phyloP scores from a whole-genome alignment of 1,139 yeast genomes.

The Nakaseomyces sp. region DNA sequence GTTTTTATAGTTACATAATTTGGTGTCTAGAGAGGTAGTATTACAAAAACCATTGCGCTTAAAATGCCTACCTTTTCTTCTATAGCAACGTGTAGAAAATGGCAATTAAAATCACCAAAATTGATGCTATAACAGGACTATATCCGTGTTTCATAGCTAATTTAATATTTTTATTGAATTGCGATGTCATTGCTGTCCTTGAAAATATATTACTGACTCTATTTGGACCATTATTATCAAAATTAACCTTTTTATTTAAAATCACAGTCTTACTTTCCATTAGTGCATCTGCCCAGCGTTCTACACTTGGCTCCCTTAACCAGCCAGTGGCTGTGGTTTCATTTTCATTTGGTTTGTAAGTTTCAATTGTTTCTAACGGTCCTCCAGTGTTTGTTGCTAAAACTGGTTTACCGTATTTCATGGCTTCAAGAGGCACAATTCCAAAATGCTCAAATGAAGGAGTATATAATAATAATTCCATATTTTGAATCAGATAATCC shows the following conservation, averaged over 20 bases:
- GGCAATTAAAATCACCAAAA: constrained; percentile 6
- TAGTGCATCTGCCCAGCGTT: constrained; percentile 58
- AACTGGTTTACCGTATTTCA: constrained; percentile 76
- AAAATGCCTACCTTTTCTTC: too few species aligned
- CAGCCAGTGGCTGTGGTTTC: constrained; percentile 66
- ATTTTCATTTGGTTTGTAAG: constrained; percentile 32
- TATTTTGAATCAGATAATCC: constrained; percentile 48
- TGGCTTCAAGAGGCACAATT: constrained; percentile 92
- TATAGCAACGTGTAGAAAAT: constrained; percentile 14
- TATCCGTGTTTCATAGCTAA: constrained; percentile 15
- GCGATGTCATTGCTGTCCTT: constrained; percentile 50
- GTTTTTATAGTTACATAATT: too few species aligned
- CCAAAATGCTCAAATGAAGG: constrained; percentile 95
- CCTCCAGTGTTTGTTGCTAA: constrained; percentile 88
- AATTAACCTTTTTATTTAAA: constrained; percentile 28
- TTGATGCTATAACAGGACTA: constrained; percentile 7
- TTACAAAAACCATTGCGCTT: too few species aligned
- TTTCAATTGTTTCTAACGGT: constrained; percentile 71
- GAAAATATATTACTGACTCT: constrained; percentile 51
- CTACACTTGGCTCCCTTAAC: constrained; percentile 46
- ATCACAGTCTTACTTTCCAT: constrained; percentile 34
- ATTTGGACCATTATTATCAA: constrained; percentile 45
- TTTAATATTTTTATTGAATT: constrained; percentile 38
- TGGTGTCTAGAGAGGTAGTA: too few species aligned
- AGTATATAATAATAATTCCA: constrained; percentile 68